Percentiles rank a stretch among this genome's conserved stretches.
Evolutionary conservation across 2,329 filamentous ascomycete genomes (phyloP).

Genomic region (Myriosclerotinia duriaeana): DNA sequence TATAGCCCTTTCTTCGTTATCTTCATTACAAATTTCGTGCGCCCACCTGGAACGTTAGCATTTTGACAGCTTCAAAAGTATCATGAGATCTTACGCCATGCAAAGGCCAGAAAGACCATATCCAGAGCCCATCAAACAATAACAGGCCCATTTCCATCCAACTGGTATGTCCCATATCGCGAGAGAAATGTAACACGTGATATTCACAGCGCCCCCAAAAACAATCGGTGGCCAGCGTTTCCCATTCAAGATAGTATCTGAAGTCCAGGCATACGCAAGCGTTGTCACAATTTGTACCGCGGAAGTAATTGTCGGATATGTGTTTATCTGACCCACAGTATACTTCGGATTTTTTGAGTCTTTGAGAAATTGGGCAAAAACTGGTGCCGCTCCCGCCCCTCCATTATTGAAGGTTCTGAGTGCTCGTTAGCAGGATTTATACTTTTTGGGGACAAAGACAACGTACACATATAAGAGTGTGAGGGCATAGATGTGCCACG

Average conservation of each 20-base stretch:
- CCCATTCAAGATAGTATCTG: constrained; percentile 32
- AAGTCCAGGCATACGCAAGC: constrained; percentile 38
- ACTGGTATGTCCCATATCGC: constrained; percentile 50
- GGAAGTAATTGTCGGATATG: constrained; percentile 37
- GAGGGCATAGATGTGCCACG: constrained; percentile 45
- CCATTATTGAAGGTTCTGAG: constrained; percentile 20
- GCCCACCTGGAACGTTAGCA: constrained; percentile 45
- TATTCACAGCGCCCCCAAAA: constrained; percentile 45
- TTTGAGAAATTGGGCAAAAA: constrained; percentile 47
- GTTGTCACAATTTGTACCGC: constrained; percentile 34
- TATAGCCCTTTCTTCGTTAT: constrained; percentile 66
- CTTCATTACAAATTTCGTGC: constrained; percentile 53
- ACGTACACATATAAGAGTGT: constrained; percentile 31
- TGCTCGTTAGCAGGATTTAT: background rate
- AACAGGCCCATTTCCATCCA: constrained; percentile 64
- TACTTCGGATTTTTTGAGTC: constrained; percentile 41
- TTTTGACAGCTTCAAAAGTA: background rate
- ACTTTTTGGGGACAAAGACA: no score
- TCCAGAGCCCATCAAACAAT: constrained; percentile 47
- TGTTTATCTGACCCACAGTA: constrained; percentile 39
- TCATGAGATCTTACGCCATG: constrained; percentile 44
- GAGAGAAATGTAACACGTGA: constrained; percentile 35
- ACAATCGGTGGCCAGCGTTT: constrained; percentile 49
- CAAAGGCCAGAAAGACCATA: constrained; percentile 44
- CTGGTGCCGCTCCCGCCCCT: constrained; percentile 23